phyloP scores from a whole-genome alignment of 2,329 filamentous ascomycete species.

The Claviceps sp. region DNA sequence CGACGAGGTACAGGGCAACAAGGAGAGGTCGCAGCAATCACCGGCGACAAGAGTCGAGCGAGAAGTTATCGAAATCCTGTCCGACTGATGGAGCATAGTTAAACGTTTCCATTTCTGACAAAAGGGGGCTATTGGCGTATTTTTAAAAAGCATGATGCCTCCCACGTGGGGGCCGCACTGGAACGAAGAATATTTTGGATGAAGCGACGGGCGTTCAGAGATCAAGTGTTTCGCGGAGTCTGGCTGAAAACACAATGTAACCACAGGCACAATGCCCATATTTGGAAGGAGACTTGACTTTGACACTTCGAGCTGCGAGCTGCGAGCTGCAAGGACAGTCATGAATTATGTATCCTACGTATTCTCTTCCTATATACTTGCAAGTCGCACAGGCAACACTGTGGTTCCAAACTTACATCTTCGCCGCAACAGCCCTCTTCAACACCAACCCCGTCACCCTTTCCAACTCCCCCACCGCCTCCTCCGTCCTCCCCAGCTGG shows the following conservation, averaged over 20 bases:
- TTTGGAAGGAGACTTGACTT: too few species aligned
- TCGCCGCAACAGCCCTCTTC: slow-evolving; percentile 33
- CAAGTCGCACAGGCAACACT: too few species aligned
- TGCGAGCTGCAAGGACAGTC: neutral
- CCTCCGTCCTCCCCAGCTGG: slow-evolving; percentile 58
- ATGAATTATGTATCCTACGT: neutral
- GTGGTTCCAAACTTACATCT: slow-evolving; percentile 18
- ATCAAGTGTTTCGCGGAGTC: neutral
- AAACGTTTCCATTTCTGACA: neutral
- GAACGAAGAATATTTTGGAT: neutral
- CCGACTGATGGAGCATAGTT: slow-evolving; percentile 8
- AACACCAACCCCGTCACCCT: slow-evolving; percentile 54
- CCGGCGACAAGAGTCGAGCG: neutral
- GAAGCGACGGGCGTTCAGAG: neutral
- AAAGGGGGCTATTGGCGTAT: neutral
- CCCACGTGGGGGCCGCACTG: neutral
- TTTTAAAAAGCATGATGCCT: neutral
- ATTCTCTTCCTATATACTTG: too few species aligned
- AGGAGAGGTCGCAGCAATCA: neutral
- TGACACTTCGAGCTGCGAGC: neutral
- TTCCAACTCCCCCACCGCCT: slow-evolving; percentile 76
- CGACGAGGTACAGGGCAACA: neutral
- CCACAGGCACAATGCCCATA: neutral
- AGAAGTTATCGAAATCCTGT: slow-evolving; percentile 16
- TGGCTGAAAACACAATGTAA: neutral